Percentiles rank a stretch among this genome's conserved stretches.
Evolutionary conservation across 2,329 filamentous ascomycete genomes (phyloP).

Genomic region (Cercospora berteroae): DNA sequence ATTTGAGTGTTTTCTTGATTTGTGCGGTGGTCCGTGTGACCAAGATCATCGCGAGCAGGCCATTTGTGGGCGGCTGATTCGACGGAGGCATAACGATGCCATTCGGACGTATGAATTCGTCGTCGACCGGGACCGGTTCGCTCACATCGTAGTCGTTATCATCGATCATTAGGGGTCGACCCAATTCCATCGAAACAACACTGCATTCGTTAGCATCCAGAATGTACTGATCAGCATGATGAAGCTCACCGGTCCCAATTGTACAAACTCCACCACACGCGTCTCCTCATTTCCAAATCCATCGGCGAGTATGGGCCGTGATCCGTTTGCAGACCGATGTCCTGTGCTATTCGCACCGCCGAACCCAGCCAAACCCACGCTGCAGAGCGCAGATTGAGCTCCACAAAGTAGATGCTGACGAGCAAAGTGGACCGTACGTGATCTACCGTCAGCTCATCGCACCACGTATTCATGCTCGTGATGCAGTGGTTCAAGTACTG

Average conservation of each 20-base stretch:
- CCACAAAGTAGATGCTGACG: conserved; percentile 74
- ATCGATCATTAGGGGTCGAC: conserved; percentile 76
- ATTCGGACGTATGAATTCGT: conserved; percentile 66
- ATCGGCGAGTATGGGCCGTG: conserved; percentile 69
- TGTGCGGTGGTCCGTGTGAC: conserved; percentile 75
- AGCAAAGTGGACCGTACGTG: conserved; percentile 71
- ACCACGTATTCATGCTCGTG: conserved; percentile 74
- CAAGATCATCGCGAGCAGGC: conserved; percentile 75
- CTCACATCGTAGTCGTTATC: conserved; percentile 84
- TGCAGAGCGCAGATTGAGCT: conserved; percentile 80
- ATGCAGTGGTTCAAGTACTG: conserved; percentile 71
- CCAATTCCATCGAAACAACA: conserved; percentile 73
- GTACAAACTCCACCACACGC: conserved; percentile 94
- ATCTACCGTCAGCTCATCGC: conserved; percentile 72
- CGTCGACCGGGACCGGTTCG: conserved; percentile 76
- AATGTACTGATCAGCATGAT: not conserved
- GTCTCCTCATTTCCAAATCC: conserved; percentile 79
- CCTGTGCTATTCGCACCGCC: conserved; percentile 76
- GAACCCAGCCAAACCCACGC: conserved; percentile 83
- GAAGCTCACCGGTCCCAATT: conserved; percentile 73
- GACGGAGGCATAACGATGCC: conserved; percentile 43
- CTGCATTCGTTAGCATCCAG: conserved; percentile 40
- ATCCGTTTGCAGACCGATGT: conserved; percentile 77
- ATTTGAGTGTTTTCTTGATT: conserved; percentile 67
- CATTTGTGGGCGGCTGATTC: conserved; percentile 58